These are phyloP conservation scores for Penicillium waksmanii DNA, from an alignment of 495 filamentous ascomycete species.

Conservation along the genomic window DNA sequence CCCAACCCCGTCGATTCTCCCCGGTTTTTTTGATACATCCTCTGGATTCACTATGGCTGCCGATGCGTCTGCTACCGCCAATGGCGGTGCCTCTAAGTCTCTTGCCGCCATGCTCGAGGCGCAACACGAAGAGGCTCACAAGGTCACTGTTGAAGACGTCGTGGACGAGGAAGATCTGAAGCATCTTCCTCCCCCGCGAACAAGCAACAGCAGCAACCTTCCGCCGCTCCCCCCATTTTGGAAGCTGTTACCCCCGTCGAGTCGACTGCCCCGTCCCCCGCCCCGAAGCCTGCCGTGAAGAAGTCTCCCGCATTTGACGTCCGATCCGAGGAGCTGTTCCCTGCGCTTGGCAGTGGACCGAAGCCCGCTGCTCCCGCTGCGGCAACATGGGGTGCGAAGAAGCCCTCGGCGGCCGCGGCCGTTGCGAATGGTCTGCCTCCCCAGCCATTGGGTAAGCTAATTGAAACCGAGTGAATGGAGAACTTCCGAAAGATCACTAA, in stretches of 20 bases:
- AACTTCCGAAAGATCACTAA: constrained; percentile 7
- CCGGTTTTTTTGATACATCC: constrained; percentile 10
- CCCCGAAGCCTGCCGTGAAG: constrained; percentile 46
- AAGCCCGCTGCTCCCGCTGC: constrained; percentile 64
- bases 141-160: constrained; percentile 75
- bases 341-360: constrained; percentile 75
- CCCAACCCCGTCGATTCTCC: constrained; percentile 8
- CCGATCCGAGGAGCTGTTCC: constrained; percentile 87
- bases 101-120: constrained; percentile 78
- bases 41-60: constrained; percentile 47
- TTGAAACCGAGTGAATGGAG: not conserved
- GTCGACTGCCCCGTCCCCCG: constrained; percentile 27
- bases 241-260: constrained; percentile 21
- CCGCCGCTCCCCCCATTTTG: constrained; percentile 23
- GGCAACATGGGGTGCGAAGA: constrained; percentile 71
- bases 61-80: constrained; percentile 44
- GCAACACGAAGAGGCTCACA: constrained; percentile 74
- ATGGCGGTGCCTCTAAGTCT: constrained; percentile 43
- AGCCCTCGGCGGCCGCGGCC: constrained; percentile 56
- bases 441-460: constrained; percentile 48
- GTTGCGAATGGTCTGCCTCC: constrained; percentile 60
- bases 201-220: constrained; percentile 28
- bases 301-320: constrained; percentile 66
- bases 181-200: constrained; percentile 57
- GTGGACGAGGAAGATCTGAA: constrained; percentile 76